Conservation (phyloP, 2,329 filamentous ascomycete species). For the Botrytis medusae region DNA sequence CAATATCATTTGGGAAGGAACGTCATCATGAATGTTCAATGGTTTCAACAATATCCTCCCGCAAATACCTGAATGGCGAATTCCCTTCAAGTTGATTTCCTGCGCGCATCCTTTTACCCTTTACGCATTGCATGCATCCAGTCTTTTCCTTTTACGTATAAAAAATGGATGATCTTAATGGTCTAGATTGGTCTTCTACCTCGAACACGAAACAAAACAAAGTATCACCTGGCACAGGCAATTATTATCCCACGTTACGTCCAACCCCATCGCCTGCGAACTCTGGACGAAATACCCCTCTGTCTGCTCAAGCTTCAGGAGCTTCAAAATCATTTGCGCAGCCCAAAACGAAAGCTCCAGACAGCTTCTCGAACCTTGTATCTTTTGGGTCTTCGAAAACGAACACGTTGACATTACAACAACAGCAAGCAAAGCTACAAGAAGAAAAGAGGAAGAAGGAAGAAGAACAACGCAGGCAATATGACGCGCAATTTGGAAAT, state of each 20-base stretch:
- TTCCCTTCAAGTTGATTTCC: neutral
- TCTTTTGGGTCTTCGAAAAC: slow-evolving; percentile 57
- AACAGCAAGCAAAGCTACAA: slow-evolving; percentile 69
- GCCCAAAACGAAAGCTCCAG: slow-evolving; percentile 50
- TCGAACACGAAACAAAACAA: slow-evolving; percentile 41
- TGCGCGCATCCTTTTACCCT: neutral
- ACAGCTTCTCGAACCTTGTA: slow-evolving; percentile 78
- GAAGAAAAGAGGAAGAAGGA: slow-evolving; percentile 70
- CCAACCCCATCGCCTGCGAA: slow-evolving; percentile 49
- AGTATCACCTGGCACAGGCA: slow-evolving; percentile 45
- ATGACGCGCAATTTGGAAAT: slow-evolving; percentile 76
- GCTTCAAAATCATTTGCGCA: slow-evolving; percentile 40
- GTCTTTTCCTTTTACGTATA: slow-evolving; percentile 5
- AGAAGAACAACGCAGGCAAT: slow-evolving; percentile 67
- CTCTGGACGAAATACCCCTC: slow-evolving; percentile 57
- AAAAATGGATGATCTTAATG: slow-evolving; percentile 62
- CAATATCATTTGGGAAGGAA: slow-evolving; percentile 1
- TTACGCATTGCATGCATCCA: slow-evolving; percentile 24
- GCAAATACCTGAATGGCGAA: neutral
- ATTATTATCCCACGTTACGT: slow-evolving; percentile 52
- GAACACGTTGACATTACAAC: slow-evolving; percentile 73
- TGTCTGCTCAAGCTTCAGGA: slow-evolving; percentile 46
- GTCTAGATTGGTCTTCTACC: slow-evolving; percentile 56
- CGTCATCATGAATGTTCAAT: neutral
- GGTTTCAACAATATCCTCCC: neutral